A percentile compares a stretch with the other conserved stretches of the same genome.
Conservation (phyloP, 2,329 filamentous ascomycete genomes). For the Escovopsis weberi region DNA sequence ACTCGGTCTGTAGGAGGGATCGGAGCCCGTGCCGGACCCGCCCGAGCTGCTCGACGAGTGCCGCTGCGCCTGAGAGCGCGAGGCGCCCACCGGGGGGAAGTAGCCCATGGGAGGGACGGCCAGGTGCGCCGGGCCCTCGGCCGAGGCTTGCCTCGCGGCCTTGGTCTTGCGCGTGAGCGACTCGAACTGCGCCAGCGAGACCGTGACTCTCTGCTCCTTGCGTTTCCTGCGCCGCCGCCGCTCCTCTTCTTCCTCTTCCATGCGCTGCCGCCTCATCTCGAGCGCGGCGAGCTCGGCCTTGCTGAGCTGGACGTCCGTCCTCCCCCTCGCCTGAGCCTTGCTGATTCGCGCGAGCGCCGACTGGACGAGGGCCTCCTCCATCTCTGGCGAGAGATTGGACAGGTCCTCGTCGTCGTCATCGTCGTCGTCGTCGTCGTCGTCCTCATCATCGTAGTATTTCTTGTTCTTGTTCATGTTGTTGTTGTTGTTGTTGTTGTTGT, state of each 20-base stretch:
- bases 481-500: too few relatives aligned
- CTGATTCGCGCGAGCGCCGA: conserved; percentile 68
- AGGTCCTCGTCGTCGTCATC: conserved; percentile 20
- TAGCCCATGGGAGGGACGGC: conserved; percentile 35
- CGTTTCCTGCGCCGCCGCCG: conserved; percentile 22
- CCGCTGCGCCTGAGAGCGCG: conserved; percentile 23
- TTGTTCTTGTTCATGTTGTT: too few relatives aligned
- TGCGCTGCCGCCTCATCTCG: conserved; percentile 50
- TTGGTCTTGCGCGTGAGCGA: conserved; percentile 21
- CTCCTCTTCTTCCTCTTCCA: conserved; percentile 28
- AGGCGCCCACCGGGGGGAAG: conserved; percentile 31
- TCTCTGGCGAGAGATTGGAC: conserved; percentile 39
- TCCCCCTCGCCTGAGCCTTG: conserved; percentile 60
- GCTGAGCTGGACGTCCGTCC: conserved; percentile 64
- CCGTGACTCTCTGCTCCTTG: conserved; percentile 33
- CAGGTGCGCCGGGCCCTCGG: conserved; percentile 20
- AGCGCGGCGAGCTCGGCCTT: conserved; percentile 69
- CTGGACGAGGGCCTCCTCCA: conserved; percentile 63
- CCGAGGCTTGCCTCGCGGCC: conserved; percentile 7
- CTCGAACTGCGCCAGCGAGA: conserved; percentile 39
- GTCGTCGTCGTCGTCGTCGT: conserved; percentile 17
- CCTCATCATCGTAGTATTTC: conserved; percentile 18
- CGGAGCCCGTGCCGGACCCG: conserved; percentile 18
- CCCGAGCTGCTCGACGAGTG: conserved; percentile 20
- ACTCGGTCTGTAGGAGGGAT: conserved; percentile 13